phyloP scores from a whole-genome alignment of 768 basidiomycete species.

The Boletellus ananas region DNA sequence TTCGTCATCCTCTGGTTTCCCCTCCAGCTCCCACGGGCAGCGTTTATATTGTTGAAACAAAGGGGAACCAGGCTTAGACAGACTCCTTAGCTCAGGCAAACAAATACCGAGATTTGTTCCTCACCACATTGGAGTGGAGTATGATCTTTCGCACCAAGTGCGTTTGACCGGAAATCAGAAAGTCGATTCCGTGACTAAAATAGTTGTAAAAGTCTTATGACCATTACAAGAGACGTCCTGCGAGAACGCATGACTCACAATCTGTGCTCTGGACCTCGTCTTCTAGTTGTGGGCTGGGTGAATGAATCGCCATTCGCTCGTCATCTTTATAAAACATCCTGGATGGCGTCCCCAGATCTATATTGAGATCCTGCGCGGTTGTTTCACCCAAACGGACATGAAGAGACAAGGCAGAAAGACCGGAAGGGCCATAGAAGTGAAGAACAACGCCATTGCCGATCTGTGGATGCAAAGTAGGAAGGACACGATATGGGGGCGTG shows the following conservation, averaged over 20 bases:
- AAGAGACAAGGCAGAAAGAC: slow-evolving; percentile 38
- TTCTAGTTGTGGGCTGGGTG: slow-evolving; percentile 38
- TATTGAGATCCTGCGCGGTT: slow-evolving; percentile 74
- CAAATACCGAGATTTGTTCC: slow-evolving; percentile 17
- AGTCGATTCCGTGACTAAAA: slow-evolving; percentile 87
- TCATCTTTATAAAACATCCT: slow-evolving; percentile 86
- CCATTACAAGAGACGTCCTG: slow-evolving; percentile 1
- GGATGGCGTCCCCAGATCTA: slow-evolving; percentile 77
- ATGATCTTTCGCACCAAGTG: slow-evolving; percentile 83
- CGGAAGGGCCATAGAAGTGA: slow-evolving; percentile 57
- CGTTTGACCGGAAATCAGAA: slow-evolving; percentile 67
- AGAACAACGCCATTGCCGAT: slow-evolving; percentile 70
- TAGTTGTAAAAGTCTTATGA: slow-evolving; percentile 86
- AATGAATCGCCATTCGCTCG: slow-evolving; percentile 81
- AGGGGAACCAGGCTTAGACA: slow-evolving; percentile 73
- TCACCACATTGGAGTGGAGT: slow-evolving; percentile 82
- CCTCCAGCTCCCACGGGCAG: slow-evolving; percentile 87
- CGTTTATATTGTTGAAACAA: slow-evolving; percentile 89
- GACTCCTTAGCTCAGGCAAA: neutral
- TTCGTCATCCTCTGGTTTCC: slow-evolving; percentile 76
- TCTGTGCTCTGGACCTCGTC: slow-evolving; percentile 51
- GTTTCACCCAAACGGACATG: slow-evolving; percentile 68
- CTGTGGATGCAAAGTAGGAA: slow-evolving; percentile 33
- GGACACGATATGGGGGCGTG: neutral
- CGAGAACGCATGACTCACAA: slow-evolving; percentile 35